Evolutionary conservation across 169 alveolate genomes (phyloP).

Genomic region (Cryptosporidium sp.): DNA sequence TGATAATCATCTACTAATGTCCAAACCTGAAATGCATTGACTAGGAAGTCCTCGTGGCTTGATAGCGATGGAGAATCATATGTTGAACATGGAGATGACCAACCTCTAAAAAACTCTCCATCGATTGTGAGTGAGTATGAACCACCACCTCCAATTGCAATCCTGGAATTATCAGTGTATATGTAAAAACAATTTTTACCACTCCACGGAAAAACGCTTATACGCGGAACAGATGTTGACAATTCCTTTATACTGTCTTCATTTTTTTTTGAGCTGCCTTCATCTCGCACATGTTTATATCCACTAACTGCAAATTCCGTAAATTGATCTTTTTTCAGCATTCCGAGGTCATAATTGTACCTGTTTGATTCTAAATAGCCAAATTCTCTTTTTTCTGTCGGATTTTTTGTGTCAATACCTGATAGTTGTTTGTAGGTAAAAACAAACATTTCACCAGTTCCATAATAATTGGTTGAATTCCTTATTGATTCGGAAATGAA

Average conservation of each 20-base stretch:
- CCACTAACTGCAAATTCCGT: slow-evolving; percentile 51
- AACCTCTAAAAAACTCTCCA: slow-evolving; percentile 82
- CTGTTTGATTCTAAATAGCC: neutral
- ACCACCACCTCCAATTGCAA: slow-evolving; percentile 86
- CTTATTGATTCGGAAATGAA: slow-evolving; percentile 83
- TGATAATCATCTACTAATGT: slow-evolving; percentile 67
- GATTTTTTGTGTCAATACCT: neutral
- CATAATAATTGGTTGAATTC: slow-evolving; percentile 83
- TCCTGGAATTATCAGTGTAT: slow-evolving; percentile 80
- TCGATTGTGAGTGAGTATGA: slow-evolving; percentile 81
- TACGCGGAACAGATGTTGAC: slow-evolving; percentile 29
- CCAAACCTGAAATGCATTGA: slow-evolving; percentile 71
- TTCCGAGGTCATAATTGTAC: neutral
- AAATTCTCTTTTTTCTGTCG: neutral
- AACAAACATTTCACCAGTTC: slow-evolving; percentile 88
- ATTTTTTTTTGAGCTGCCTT: neutral
- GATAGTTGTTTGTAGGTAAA: slow-evolving; percentile 55
- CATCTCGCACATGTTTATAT: neutral
- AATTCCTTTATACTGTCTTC: neutral
- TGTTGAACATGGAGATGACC: slow-evolving; percentile 80
- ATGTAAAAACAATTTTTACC: slow-evolving; percentile 80
- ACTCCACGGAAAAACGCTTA: slow-evolving; percentile 83
- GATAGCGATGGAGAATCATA: slow-evolving; percentile 76
- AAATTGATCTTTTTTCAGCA: slow-evolving; percentile 3
- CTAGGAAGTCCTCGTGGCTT: slow-evolving; percentile 53